Evolutionary conservation across 306 rosid genomes (phyloP).

Genomic region (Medicago ruthenica): DNA sequence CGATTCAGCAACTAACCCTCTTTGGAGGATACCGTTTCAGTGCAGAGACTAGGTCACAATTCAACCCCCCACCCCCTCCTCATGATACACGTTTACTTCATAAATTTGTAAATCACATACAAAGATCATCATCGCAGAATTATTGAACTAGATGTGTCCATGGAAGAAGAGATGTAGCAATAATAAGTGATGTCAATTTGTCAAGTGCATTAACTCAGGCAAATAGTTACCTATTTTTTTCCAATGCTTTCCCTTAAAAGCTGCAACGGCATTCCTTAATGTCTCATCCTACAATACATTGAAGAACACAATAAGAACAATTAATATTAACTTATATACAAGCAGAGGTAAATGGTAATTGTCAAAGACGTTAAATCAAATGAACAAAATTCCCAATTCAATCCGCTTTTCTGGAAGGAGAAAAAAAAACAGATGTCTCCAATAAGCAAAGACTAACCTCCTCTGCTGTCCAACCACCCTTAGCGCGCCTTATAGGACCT

Average conservation of each 20-base stretch:
- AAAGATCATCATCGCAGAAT: slow-evolving; percentile 12
- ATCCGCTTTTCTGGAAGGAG: slow-evolving; percentile 25
- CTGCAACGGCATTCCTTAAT: slow-evolving; percentile 86
- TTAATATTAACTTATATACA: slow-evolving; percentile 2
- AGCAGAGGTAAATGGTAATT: neutral
- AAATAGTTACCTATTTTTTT: slow-evolving; percentile 83
- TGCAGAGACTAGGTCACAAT: neutral
- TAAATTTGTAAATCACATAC: slow-evolving; percentile 12
- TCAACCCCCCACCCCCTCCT: neutral
- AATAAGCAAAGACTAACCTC: slow-evolving; percentile 68
- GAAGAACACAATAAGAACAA: slow-evolving; percentile 32
- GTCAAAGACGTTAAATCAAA: slow-evolving; percentile 23
- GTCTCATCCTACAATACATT: slow-evolving; percentile 84
- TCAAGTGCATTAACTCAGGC: neutral
- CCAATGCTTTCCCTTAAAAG: slow-evolving; percentile 93
- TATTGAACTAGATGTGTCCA: slow-evolving; percentile 29
- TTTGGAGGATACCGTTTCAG: neutral
- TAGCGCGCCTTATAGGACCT: slow-evolving; percentile 97
- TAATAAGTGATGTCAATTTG: slow-evolving; percentile 9
- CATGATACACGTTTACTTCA: neutral
- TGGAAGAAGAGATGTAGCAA: slow-evolving; percentile 26
- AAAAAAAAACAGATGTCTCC: slow-evolving; percentile 7
- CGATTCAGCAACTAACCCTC: neutral
- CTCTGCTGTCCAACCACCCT: slow-evolving; percentile 98
- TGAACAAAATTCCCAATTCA: slow-evolving; percentile 33